Base-by-base conservation (phyloP, 2,329 filamentous ascomycete genomes). In the Cytospora schulzeri region DNA sequence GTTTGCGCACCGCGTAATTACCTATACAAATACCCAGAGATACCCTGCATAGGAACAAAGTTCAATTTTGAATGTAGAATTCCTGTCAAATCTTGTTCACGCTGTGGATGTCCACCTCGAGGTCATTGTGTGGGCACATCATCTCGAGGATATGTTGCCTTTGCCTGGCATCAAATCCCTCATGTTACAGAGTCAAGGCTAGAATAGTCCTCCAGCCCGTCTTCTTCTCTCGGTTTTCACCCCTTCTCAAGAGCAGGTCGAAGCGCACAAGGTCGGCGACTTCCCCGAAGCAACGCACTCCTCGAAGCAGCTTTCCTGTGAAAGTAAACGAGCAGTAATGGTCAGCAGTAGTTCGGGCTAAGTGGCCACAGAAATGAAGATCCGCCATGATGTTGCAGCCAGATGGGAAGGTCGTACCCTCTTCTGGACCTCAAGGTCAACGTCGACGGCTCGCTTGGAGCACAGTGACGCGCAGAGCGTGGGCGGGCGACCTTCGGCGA, bases 31-130 rank as follows among this genome's bases (percentile, higher is more conserved):
- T 48, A 26, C 48, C 33, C 4, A 22, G 29, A 57, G 58, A 65
- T 62, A 62, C 63, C 63, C 63, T 62, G 28, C 33, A 33, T 59
- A 65, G 38, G n/a, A 52, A 56, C 24, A 11, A 48, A 57, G 28
- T 29, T 41, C 22, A 48, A 48, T n/a, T 15, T 14, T 2, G 19
- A 48, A 24, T 12, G 14, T 1, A 1, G 9, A 2, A 50, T 68
- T 63, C 60, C 75, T 73, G 69, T 3, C 24, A 7, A 9, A 9
- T 24, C n/a, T 1, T 48, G 11, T 48, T n/a, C 7, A 45, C n/a
- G 24, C 24, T 24, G 5, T 48, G 45, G 45, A 48, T n/a, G 8
- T 48, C 45, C 3, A 24, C 4, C 45, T 48, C 45, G 3, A 24
- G 8, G 4, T 24, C 14, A 48, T 22, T n/a, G 19, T 5, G n/a